phyloP scores from a whole-genome alignment of 1,139 yeast species.

The Magnusiomyces ingens region DNA sequence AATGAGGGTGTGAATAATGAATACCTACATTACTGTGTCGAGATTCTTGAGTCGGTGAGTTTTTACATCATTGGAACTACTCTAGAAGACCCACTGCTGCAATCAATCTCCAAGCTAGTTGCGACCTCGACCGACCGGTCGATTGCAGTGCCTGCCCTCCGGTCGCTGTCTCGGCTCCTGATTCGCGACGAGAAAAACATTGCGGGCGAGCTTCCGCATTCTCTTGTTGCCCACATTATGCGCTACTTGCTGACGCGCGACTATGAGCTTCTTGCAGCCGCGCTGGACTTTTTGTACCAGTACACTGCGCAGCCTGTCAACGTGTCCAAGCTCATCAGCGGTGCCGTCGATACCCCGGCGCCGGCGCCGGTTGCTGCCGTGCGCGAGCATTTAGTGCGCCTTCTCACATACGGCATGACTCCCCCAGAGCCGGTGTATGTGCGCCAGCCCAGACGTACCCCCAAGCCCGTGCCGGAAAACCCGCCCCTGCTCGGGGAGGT shows the following conservation, averaged over 20 bases:
- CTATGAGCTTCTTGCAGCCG: conserved; percentile 57
- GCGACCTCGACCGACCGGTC: conserved; percentile 32
- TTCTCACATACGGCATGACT: conserved; percentile 48
- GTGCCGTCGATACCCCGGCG: conserved; percentile 40
- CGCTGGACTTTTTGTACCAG: conserved; percentile 62
- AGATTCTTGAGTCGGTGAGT: conserved; percentile 76
- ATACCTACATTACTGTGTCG: conserved; percentile 61
- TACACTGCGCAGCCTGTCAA: conserved; percentile 47
- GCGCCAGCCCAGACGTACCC: conserved; percentile 35
- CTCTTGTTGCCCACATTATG: conserved; percentile 33
- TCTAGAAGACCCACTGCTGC: conserved; percentile 39
- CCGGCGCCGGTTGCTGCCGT: conserved; percentile 34
- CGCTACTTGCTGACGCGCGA: conserved; percentile 42
- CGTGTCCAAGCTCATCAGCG: conserved; percentile 26
- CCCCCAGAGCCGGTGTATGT: conserved; percentile 31
- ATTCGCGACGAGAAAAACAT: conserved; percentile 34
- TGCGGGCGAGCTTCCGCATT: conserved; percentile 32
- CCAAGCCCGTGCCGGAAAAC: conserved; percentile 40
- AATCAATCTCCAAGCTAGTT: conserved; percentile 21
- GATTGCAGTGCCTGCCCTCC: conserved; percentile 33
- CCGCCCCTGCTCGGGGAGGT: conserved; percentile 65
- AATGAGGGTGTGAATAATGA: conserved; percentile 44
- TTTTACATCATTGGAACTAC: conserved; percentile 73
- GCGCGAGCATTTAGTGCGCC: conserved; percentile 41
- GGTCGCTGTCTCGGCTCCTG: conserved; percentile 36